Conservation (phyloP, 441 rosid species). For the Bocquillonia castaneifolia region DNA sequence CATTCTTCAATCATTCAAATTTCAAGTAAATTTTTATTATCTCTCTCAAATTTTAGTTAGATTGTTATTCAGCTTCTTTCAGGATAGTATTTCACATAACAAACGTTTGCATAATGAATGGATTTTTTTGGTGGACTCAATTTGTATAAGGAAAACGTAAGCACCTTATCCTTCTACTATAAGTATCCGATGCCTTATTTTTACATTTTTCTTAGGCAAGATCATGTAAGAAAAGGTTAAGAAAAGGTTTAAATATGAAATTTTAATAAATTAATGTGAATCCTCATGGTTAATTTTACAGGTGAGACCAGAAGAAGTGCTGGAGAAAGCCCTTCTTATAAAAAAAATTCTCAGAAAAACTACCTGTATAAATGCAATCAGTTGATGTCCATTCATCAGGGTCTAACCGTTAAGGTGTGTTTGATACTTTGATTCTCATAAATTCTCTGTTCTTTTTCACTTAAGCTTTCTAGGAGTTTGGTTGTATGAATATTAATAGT, state of each 20-base stretch:
- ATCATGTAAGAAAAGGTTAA: background rate
- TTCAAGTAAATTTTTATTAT: too few species aligned
- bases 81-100: too few species aligned
- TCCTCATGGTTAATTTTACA: constrained; percentile 34
- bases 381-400: constrained; percentile 97
- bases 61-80: too few species aligned
- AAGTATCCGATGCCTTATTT: constrained; percentile 23
- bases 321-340: constrained; percentile 83
- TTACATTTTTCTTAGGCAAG: background rate
- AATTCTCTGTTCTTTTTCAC: background rate
- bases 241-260: background rate
- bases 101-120: too few species aligned
- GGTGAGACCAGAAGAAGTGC: constrained; percentile 98
- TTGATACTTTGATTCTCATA: constrained; percentile 2
- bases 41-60: too few species aligned
- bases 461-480: background rate
- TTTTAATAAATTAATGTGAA: constrained; percentile 6
- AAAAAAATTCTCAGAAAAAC: constrained; percentile 79
- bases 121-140: too few species aligned
- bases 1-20: too few species aligned
- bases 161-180: constrained; percentile 97
- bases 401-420: constrained; percentile 83
- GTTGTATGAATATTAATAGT: background rate
- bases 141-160: too few species aligned
- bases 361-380: constrained; percentile 97